phyloP scores from a whole-genome alignment of 192 early-diverging fungal species.

The Coemansia sp. region DNA sequence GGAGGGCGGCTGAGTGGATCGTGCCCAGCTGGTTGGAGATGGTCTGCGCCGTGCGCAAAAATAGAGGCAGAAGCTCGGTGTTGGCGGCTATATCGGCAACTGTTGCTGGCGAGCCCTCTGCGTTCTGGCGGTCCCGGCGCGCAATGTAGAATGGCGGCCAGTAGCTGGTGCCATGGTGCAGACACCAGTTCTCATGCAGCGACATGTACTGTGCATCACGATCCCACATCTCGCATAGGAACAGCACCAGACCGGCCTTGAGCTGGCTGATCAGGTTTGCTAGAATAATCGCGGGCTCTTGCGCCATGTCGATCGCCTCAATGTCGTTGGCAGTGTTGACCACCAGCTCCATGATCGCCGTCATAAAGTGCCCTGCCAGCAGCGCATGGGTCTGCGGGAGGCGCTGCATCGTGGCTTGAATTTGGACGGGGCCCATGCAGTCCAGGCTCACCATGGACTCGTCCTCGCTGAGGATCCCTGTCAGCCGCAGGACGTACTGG shows the following conservation, averaged over 20 bases:
- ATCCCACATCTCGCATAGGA: conserved; percentile 74
- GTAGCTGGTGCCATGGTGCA: conserved; percentile 49
- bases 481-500: conserved; percentile 46
- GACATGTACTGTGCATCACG: conserved; percentile 58
- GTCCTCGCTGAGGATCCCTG: conserved; percentile 38
- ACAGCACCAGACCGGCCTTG: conserved; percentile 70
- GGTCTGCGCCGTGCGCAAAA: conserved; percentile 46
- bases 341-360: conserved; percentile 70
- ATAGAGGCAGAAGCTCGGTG: conserved; percentile 48
- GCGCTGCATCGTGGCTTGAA: conserved; percentile 36
- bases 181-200: conserved; percentile 47
- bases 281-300: conserved; percentile 67
- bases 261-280: conserved; percentile 69
- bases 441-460: conserved; percentile 25
- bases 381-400: conserved; percentile 58
- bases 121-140: conserved; percentile 25
- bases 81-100: conserved; percentile 45
- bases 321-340: conserved; percentile 78
- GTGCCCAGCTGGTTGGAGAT: conserved; percentile 38
- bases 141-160: conserved; percentile 47
- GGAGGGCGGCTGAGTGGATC: conserved; percentile 38
- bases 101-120: conserved; percentile 23
- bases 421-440: conserved; percentile 13
- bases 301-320: conserved; percentile 68
- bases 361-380: conserved; percentile 72